phyloP scores from a whole-genome alignment of 1,284 basidiomycete species.

The Pterula multifida region DNA sequence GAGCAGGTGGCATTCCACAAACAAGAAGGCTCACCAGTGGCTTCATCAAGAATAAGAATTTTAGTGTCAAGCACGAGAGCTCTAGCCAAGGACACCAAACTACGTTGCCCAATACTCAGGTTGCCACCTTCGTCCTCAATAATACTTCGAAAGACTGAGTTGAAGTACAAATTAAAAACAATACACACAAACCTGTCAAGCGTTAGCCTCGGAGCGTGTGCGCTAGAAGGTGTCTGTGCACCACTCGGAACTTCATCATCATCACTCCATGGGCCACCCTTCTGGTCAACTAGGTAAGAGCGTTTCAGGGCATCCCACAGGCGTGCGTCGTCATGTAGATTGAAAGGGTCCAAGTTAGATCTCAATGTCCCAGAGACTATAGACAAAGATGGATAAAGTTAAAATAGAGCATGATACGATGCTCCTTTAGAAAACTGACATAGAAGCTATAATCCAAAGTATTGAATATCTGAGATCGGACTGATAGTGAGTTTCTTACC shows the following conservation, averaged over 20 bases:
- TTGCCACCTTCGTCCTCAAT: conserved; percentile 85
- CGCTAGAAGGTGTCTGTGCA: background rate
- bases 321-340: conserved; percentile 57
- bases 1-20: conserved; percentile 4
- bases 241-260: conserved; percentile 6
- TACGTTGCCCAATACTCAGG: conserved; percentile 65
- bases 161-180: background rate
- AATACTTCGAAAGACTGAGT: conserved; percentile 22
- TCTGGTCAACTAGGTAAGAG: conserved; percentile 48
- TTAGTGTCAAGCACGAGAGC: conserved; percentile 71
- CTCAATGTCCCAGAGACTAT: conserved; percentile 70
- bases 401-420: conserved; percentile 5
- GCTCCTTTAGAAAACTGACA: conserved; percentile 9
- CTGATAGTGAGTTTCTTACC: conserved; percentile 28
- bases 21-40: conserved; percentile 29
- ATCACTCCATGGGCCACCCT: conserved; percentile 12
- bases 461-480: conserved; percentile 4
- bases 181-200: background rate
- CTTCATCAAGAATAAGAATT: conserved; percentile 73
- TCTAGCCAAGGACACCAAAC: conserved; percentile 70
- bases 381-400: conserved; percentile 9
- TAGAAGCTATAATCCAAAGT: conserved; percentile 9
- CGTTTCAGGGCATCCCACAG: conserved; percentile 79
- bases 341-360: conserved; percentile 76
- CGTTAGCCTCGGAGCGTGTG: background rate